These are phyloP conservation scores for Sporothrix mexicana DNA, from an alignment of 2,329 filamentous ascomycete species.

Conservation along the genomic window DNA sequence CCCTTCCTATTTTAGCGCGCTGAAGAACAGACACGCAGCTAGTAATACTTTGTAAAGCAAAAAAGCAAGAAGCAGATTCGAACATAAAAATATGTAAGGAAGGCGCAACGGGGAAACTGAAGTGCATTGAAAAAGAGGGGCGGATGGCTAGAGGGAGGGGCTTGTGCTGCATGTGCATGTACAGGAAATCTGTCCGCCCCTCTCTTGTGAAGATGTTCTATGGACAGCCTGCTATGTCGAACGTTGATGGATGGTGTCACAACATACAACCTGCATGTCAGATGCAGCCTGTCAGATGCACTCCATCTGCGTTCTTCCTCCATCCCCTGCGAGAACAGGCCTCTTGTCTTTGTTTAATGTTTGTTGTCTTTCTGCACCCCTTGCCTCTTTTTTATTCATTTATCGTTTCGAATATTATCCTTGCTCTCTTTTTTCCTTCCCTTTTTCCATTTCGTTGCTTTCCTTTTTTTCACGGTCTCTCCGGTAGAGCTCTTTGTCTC, in stretches of 20 bases:
- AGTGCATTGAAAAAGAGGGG: slow-evolving; percentile 2
- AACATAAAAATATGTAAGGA: neutral
- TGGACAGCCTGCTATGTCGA: neutral
- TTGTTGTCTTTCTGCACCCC: neutral
- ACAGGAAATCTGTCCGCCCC: neutral
- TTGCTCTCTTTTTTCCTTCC: neutral
- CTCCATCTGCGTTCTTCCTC: neutral
- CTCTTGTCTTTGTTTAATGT: neutral
- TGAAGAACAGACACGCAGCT: neutral
- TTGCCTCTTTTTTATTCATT: neutral
- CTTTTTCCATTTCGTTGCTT: neutral
- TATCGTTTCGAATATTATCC: neutral
- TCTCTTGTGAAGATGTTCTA: neutral
- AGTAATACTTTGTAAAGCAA: too few species aligned
- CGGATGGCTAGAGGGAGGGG: neutral
- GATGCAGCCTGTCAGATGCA: slow-evolving; percentile 21
- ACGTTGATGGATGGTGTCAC: slow-evolving; percentile 26
- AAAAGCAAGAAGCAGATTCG: neutral
- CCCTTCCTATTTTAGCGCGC: neutral
- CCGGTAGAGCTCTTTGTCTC: neutral
- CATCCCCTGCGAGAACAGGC: neutral
- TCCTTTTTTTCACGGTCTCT: neutral
- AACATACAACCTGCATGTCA: slow-evolving; percentile 21
- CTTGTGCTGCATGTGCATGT: slow-evolving; percentile 18
- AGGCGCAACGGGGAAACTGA: neutral